Conservation (phyloP, 83 land plant genomes). For the Picea mariana region DNA sequence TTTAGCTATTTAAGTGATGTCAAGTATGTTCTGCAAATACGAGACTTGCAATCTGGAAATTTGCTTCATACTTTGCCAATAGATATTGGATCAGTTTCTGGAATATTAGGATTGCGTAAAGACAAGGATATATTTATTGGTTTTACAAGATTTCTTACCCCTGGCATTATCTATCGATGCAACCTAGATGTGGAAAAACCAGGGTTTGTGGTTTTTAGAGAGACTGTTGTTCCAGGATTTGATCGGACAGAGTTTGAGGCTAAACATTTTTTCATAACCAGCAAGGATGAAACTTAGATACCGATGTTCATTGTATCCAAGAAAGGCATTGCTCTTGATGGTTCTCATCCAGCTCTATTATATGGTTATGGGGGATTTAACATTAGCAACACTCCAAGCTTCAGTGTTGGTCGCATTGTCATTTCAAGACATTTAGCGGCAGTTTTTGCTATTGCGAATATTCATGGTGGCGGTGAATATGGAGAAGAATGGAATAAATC, state of each 20-base stretch:
- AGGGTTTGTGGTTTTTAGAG: slow-evolving; percentile 62
- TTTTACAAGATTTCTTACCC: slow-evolving; percentile 89
- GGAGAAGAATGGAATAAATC: slow-evolving; percentile 59
- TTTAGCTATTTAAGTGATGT: slow-evolving; percentile 87
- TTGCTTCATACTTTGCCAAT: slow-evolving; percentile 59
- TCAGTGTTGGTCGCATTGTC: slow-evolving; percentile 64
- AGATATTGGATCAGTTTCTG: slow-evolving; percentile 77
- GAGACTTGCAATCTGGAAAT: slow-evolving; percentile 68
- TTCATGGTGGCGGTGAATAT: slow-evolving; percentile 98
- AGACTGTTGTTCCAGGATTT: slow-evolving; percentile 66
- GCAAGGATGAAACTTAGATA: slow-evolving; percentile 87
- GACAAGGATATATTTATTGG: slow-evolving; percentile 71
- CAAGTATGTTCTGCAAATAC: slow-evolving; percentile 73
- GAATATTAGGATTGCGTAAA: slow-evolving; percentile 64
- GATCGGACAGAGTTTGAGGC: slow-evolving; percentile 70
- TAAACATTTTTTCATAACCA: slow-evolving; percentile 76
- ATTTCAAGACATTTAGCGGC: slow-evolving; percentile 61
- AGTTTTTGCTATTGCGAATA: slow-evolving; percentile 83
- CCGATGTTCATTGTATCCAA: slow-evolving; percentile 80
- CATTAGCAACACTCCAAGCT: slow-evolving; percentile 78
- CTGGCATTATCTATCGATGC: slow-evolving; percentile 83
- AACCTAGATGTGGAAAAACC: slow-evolving; percentile 53
- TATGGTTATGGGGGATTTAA: slow-evolving; percentile 97
- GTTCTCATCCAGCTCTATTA: slow-evolving; percentile 76
- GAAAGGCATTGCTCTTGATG: slow-evolving; percentile 31